phyloP scores from a whole-genome alignment of 2,329 filamentous ascomycete genomes.

The Fusarium coffeatum region DNA sequence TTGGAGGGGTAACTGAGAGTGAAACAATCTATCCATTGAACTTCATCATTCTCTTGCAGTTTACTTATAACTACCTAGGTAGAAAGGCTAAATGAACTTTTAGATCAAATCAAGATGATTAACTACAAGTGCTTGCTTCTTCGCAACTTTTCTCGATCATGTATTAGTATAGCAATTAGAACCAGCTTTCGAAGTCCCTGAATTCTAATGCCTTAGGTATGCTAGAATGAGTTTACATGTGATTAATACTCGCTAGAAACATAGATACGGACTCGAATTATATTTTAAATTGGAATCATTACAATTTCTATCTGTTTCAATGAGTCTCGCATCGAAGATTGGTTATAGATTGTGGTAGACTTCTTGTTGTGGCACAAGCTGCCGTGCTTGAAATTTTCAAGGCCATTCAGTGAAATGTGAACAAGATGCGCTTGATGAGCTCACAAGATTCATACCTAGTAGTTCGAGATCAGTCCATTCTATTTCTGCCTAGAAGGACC shows the following conservation, averaged over 20 bases:
- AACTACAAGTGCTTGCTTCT: neutral
- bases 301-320: neutral
- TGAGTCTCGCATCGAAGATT: neutral
- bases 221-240: neutral
- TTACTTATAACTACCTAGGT: neutral
- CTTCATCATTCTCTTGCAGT: neutral
- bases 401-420: neutral
- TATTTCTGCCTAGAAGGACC: slow-evolving; percentile 2
- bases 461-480: neutral
- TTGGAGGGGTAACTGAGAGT: slow-evolving; percentile 37
- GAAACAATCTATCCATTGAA: neutral
- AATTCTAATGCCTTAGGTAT: neutral
- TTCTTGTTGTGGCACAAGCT: neutral
- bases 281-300: neutral
- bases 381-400: neutral
- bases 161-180: neutral
- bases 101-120: neutral
- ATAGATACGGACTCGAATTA: neutral
- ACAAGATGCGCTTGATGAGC: neutral
- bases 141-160: neutral
- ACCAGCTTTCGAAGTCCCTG: neutral
- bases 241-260: neutral
- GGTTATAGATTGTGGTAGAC: neutral
- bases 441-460: neutral
- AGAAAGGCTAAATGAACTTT: neutral